Evolutionary conservation across 1,284 basidiomycete genomes (phyloP).

Genomic region (Trametes versicolor): DNA sequence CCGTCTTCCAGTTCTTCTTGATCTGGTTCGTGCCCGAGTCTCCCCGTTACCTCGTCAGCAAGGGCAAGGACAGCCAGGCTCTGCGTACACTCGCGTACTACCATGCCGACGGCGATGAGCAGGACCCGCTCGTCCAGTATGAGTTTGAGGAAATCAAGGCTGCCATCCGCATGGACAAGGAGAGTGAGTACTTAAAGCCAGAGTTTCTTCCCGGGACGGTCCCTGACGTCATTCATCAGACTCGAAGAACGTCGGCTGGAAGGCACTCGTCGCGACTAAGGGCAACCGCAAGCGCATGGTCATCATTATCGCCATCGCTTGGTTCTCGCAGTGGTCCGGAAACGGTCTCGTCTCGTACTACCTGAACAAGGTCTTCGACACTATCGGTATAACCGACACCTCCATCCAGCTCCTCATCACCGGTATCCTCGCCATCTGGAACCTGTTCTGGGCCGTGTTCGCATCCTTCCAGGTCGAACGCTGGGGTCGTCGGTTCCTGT

Average conservation of each 20-base stretch:
- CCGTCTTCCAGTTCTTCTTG: conserved; percentile 66
- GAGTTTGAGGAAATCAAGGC: conserved; percentile 83
- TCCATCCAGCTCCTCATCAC: conserved; percentile 60
- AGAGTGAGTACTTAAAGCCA: conserved; percentile 36
- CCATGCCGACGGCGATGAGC: conserved; percentile 75
- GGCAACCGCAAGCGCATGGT: conserved; percentile 76
- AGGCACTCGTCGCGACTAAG: conserved; percentile 61
- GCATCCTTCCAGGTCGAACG: conserved; percentile 69
- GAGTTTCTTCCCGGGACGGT: background rate
- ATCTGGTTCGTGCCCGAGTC: conserved; percentile 76
- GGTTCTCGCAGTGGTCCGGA: conserved; percentile 82
- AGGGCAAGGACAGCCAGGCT: conserved; percentile 70
- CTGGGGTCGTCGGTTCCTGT: conserved; percentile 71
- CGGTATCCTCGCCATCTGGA: conserved; percentile 73
- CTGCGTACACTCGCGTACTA: conserved; percentile 74
- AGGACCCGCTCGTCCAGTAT: conserved; percentile 75
- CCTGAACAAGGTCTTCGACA: conserved; percentile 74
- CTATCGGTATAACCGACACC: conserved; percentile 73
- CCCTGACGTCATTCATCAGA: conserved; percentile 15
- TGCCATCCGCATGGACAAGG: conserved; percentile 71
- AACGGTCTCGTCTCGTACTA: conserved; percentile 83
- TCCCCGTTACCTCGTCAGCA: conserved; percentile 75
- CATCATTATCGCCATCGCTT: conserved; percentile 75
- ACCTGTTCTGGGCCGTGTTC: conserved; percentile 67
- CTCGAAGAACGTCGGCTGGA: conserved; percentile 67